Conservation (phyloP, 192 early-diverging fungal species). For the Linnemannia schmuckeri region DNA sequence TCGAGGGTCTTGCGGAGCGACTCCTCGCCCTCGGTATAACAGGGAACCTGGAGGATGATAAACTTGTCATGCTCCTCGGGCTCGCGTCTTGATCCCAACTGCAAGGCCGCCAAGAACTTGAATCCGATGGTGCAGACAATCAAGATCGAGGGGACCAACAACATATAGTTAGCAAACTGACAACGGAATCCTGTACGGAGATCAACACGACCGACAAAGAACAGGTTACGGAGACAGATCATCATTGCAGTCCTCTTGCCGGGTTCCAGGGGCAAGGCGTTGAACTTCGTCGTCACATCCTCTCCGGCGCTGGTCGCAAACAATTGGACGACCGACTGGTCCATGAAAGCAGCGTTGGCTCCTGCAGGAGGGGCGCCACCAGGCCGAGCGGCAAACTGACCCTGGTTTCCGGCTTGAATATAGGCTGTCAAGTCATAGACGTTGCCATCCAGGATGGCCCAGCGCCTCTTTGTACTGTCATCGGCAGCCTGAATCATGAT, state of each 20-base stretch:
- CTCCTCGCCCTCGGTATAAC: slow-evolving; percentile 98
- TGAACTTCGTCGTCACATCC: slow-evolving; percentile 74
- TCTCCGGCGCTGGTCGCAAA: slow-evolving; percentile 73
- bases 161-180: slow-evolving; percentile 87
- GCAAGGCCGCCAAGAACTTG: slow-evolving; percentile 97
- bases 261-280: slow-evolving; percentile 64
- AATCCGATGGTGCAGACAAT: slow-evolving; percentile 89
- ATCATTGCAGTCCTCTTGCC: slow-evolving; percentile 62
- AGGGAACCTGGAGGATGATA: slow-evolving; percentile 94
- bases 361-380: slow-evolving; percentile 56
- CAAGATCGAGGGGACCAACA: slow-evolving; percentile 84
- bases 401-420: slow-evolving; percentile 64
- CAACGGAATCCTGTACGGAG: slow-evolving; percentile 81
- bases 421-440: slow-evolving; percentile 83
- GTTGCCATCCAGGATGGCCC: slow-evolving; percentile 76
- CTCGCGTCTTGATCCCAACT: slow-evolving; percentile 79
- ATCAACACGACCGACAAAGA: slow-evolving; percentile 91
- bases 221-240: slow-evolving; percentile 87
- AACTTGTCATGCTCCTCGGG: slow-evolving; percentile 92
- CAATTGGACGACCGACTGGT: slow-evolving; percentile 68
- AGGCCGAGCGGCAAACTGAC: slow-evolving; percentile 54
- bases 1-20: slow-evolving; percentile 94
- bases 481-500: slow-evolving; percentile 69
- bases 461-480: slow-evolving; percentile 66
- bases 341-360: slow-evolving; percentile 70